These are phyloP conservation scores for Colletotrichum sp. DNA, from an alignment of 2,329 filamentous ascomycete species.

Conservation along the genomic window DNA sequence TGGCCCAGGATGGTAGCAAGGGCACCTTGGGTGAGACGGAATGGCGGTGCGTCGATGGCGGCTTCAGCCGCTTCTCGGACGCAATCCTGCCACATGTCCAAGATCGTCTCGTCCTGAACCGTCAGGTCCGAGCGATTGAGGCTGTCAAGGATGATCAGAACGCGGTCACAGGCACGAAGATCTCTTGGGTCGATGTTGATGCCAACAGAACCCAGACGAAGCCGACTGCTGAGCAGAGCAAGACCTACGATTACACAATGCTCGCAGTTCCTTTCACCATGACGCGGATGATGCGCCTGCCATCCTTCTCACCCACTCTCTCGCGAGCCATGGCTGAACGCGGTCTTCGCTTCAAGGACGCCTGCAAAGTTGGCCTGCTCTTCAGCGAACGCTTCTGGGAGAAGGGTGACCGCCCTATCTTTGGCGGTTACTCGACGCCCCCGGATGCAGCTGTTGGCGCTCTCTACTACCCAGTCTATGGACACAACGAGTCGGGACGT, in stretches of 20 bases:
- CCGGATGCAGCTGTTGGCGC: slow-evolving; percentile 63
- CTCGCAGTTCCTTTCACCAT: slow-evolving; percentile 66
- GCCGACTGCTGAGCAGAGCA: slow-evolving; percentile 39
- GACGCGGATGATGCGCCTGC: slow-evolving; percentile 53
- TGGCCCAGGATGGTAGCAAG: slow-evolving; percentile 32
- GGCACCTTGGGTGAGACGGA: slow-evolving; percentile 27
- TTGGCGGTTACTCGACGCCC: slow-evolving; percentile 60
- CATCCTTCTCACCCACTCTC: slow-evolving; percentile 34
- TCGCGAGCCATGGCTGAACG: slow-evolving; percentile 42
- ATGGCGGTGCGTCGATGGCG: slow-evolving; percentile 26
- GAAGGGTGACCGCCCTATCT: slow-evolving; percentile 50
- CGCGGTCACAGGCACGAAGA: background rate
- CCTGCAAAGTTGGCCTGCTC: slow-evolving; percentile 64
- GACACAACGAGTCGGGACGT: slow-evolving; percentile 59
- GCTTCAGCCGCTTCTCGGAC: slow-evolving; percentile 58
- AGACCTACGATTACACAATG: slow-evolving; percentile 66
- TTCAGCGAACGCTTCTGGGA: slow-evolving; percentile 65
- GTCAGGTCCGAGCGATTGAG: slow-evolving; percentile 62
- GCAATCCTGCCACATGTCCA: slow-evolving; percentile 67
- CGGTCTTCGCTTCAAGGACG: slow-evolving; percentile 38
- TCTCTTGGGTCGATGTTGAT: slow-evolving; percentile 6
- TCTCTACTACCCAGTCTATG: slow-evolving; percentile 67
- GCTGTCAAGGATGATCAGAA: slow-evolving; percentile 27
- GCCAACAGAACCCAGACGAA: slow-evolving; percentile 56
- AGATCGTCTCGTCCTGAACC: slow-evolving; percentile 60